Evolutionary conservation across 139 green algal genomes (phyloP).

Genomic region (Pseudopediastrum boryanum): DNA sequence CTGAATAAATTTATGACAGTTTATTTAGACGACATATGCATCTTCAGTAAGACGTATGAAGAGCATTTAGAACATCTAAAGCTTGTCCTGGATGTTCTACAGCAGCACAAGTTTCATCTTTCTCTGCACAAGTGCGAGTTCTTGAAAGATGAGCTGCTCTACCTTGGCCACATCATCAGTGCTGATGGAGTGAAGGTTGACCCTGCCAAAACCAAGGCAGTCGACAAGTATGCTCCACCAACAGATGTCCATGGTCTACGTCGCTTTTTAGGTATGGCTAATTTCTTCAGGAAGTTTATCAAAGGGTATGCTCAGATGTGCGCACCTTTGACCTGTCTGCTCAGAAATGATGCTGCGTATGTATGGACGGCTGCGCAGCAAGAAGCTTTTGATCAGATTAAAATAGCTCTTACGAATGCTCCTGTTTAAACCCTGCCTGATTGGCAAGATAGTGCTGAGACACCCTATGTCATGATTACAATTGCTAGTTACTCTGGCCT

Average conservation of each 20-base stretch:
- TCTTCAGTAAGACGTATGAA: too few relatives aligned
- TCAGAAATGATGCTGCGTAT: slow-evolving; percentile 35
- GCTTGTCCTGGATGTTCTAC: too few relatives aligned
- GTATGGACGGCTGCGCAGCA: slow-evolving; percentile 9
- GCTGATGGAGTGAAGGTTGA: too few relatives aligned
- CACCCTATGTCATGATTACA: neutral
- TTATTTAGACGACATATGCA: too few relatives aligned
- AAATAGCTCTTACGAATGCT: slow-evolving; percentile 22
- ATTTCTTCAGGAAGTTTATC: slow-evolving; percentile 61
- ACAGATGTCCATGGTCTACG: slow-evolving; percentile 33
- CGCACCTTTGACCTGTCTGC: slow-evolving; percentile 44
- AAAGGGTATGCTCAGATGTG: slow-evolving; percentile 43
- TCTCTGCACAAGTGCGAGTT: too few relatives aligned
- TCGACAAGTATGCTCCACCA: slow-evolving; percentile 50
- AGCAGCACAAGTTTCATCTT: too few relatives aligned
- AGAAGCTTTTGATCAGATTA: slow-evolving; percentile 31
- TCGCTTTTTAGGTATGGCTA: slow-evolving; percentile 60
- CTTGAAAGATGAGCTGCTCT: too few relatives aligned
- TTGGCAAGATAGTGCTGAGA: neutral
- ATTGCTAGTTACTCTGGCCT: neutral
- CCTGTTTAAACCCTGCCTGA: slow-evolving; percentile 39
- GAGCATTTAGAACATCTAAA: too few relatives aligned
- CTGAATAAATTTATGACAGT: too few relatives aligned
- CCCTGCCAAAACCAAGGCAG: slow-evolving; percentile 45
- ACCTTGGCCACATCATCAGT: too few relatives aligned